A percentile compares a stretch with the other conserved stretches of the same genome.
Conservation (phyloP, 257 asterid species). For the Solanum tarijense region DNA sequence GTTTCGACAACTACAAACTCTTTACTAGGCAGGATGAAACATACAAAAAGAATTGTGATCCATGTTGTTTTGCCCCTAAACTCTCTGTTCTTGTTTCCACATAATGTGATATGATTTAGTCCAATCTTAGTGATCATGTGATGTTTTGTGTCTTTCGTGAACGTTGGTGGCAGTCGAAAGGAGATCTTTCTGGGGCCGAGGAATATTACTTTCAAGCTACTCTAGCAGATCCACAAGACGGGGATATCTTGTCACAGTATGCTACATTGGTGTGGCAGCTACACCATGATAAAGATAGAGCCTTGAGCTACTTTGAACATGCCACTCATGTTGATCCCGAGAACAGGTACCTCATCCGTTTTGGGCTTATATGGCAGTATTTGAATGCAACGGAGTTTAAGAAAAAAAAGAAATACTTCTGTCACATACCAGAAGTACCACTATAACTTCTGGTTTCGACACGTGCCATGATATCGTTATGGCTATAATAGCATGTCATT, state of each 20-base stretch:
- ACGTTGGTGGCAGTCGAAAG: constrained; percentile 34
- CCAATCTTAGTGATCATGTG: neutral
- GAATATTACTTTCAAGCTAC: constrained; percentile 50
- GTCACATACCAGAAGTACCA: neutral
- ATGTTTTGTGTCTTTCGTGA: neutral
- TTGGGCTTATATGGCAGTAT: neutral
- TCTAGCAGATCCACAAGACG: constrained; percentile 62
- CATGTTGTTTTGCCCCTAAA: neutral
- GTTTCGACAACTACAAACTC: neutral
- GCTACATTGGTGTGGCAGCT: constrained; percentile 69
- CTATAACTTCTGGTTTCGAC: neutral
- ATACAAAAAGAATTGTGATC: neutral
- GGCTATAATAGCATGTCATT: neutral
- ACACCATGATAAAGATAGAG: constrained; percentile 42
- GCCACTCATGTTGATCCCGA: constrained; percentile 56
- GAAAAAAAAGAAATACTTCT: neutral
- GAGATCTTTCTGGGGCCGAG: constrained; percentile 64
- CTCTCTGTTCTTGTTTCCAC: neutral
- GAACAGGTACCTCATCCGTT: constrained; percentile 27
- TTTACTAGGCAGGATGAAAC: neutral
- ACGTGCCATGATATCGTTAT: neutral
- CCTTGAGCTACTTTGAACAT: constrained; percentile 46
- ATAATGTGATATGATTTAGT: neutral
- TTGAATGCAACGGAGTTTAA: neutral
- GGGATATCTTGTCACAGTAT: constrained; percentile 35